These are phyloP conservation scores for Skeletonema grethae DNA, from an alignment of 108 stramenopile genomes.

Conservation along the genomic window DNA sequence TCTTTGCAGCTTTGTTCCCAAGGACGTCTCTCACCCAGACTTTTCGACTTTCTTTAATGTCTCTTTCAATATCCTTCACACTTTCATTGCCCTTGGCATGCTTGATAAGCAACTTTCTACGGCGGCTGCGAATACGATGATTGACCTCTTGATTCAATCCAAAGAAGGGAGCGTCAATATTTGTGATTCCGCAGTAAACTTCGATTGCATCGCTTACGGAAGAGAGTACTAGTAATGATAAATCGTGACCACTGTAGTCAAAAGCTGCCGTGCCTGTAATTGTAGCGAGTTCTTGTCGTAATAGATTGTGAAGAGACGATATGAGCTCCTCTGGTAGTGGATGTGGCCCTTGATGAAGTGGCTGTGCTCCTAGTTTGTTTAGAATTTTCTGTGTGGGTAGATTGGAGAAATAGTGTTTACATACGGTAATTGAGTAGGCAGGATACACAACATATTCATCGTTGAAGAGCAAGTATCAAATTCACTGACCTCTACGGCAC, in stretches of 20 bases:
- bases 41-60: conserved; percentile 31
- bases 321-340: conserved; percentile 26
- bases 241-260: conserved; percentile 16
- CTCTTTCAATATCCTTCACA: conserved; percentile 25
- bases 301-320: conserved; percentile 20
- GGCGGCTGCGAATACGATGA: conserved; percentile 20
- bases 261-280: conserved; percentile 10
- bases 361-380: conserved; percentile 19
- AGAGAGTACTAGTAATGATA: conserved; percentile 33
- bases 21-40: conserved; percentile 24
- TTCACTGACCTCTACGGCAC: conserved; percentile 34
- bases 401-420: background rate
- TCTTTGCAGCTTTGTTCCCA: conserved; percentile 19
- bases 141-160: conserved; percentile 27
- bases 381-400: conserved; percentile 23
- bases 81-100: conserved; percentile 33
- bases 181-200: conserved; percentile 33
- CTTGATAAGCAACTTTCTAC: conserved; percentile 29
- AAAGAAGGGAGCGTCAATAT: conserved; percentile 43
- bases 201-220: conserved; percentile 36
- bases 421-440: too few relatives aligned
- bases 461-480: background rate
- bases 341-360: conserved; percentile 28
- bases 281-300: conserved; percentile 26
- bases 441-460: too few relatives aligned